A percentile compares a stretch with the other conserved stretches of the same genome.
Conservation (phyloP, 2,329 filamentous ascomycete genomes). For the Penicillium brevicompactum region DNA sequence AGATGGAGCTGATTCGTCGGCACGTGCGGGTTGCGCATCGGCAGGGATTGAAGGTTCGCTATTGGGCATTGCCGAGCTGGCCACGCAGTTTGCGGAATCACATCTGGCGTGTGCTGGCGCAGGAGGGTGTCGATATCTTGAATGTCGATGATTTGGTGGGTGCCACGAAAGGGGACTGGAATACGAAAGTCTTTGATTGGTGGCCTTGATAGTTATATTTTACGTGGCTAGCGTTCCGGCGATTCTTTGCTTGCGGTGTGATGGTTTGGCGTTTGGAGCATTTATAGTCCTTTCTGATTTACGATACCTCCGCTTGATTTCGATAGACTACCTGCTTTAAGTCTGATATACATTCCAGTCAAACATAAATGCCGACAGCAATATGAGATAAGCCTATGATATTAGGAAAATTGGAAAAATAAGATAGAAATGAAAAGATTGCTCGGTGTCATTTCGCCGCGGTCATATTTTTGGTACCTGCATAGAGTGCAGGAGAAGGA, state of each 20-base stretch:
- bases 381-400: neutral
- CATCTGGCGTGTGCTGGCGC: constrained; percentile 56
- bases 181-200: constrained; percentile 35
- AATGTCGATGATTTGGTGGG: constrained; percentile 60
- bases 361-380: neutral
- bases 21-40: constrained; percentile 56
- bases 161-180: constrained; percentile 54
- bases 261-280: neutral
- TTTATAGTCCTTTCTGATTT: constrained; percentile 2
- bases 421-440: neutral
- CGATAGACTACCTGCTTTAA: constrained; percentile 7
- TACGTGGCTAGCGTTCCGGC: neutral
- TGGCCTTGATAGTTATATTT: constrained; percentile 25
- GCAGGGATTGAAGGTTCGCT: constrained; percentile 57
- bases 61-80: constrained; percentile 61
- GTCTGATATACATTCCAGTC: constrained; percentile 1
- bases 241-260: neutral
- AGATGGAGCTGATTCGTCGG: constrained; percentile 51
- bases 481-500: neutral
- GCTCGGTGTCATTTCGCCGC: neutral
- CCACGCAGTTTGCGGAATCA: constrained; percentile 56
- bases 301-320: neutral
- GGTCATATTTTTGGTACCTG: neutral
- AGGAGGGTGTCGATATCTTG: constrained; percentile 58
- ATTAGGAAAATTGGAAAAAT: neutral